A percentile compares a stretch with the other conserved stretches of the same genome.
Evolutionary conservation across 1,139 yeast species (phyloP).

Genomic region (Sugiyamaella castrensis): DNA sequence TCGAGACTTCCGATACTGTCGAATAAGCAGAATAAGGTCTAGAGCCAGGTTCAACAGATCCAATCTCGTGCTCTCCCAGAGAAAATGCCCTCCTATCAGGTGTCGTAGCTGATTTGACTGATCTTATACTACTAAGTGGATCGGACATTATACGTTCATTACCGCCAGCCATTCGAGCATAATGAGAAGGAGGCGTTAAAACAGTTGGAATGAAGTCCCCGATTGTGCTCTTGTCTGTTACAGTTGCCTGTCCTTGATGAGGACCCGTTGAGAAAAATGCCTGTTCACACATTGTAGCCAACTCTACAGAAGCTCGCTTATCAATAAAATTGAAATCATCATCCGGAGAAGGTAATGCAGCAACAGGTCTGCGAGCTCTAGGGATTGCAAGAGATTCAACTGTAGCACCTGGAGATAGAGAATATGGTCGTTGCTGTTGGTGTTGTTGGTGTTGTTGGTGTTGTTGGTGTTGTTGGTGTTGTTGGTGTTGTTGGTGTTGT

Average conservation of each 20-base stretch:
- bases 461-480: background rate
- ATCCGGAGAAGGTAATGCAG: background rate
- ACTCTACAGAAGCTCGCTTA: slow-evolving; percentile 15
- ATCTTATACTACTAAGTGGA: slow-evolving; percentile 14
- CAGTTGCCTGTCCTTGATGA: background rate
- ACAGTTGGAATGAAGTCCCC: background rate
- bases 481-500: background rate
- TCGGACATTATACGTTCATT: slow-evolving; percentile 16
- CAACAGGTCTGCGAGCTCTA: background rate
- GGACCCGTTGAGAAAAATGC: slow-evolving; percentile 13
- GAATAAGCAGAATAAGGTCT: slow-evolving; percentile 22
- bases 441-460: slow-evolving; percentile 1
- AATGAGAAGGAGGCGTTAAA: background rate
- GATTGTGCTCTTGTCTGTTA: background rate
- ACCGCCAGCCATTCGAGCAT: background rate
- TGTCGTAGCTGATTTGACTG: slow-evolving; percentile 1
- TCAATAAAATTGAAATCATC: slow-evolving; percentile 9
- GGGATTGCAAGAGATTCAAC: background rate
- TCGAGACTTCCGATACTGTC: slow-evolving; percentile 16
- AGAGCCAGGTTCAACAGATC: slow-evolving; percentile 19
- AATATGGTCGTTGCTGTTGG: background rate
- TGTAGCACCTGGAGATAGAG: background rate
- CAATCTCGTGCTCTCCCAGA: slow-evolving; percentile 17
- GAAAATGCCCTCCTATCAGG: slow-evolving; percentile 23
- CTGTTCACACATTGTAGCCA: slow-evolving; percentile 20